Base-by-base conservation (phyloP, 2,329 filamentous ascomycete genomes). In the Cryphonectria naterciae region DNA sequence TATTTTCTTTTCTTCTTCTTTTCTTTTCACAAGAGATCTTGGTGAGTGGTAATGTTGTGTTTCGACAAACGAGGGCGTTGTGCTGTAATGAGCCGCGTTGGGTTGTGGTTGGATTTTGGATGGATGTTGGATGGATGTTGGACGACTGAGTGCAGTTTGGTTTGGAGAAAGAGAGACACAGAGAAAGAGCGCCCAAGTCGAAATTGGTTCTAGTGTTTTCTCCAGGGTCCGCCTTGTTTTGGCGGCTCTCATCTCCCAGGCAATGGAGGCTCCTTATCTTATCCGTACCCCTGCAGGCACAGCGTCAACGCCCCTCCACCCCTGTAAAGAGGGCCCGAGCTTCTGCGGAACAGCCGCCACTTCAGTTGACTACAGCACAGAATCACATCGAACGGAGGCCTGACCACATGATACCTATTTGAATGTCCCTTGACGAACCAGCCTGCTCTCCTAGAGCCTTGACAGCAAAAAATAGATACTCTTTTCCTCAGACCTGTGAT, bases 271-370 rank as follows among this genome's bases (percentile, higher is more conserved):
- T 1, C 17, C 37, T 39, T 52, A 49, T 56, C 56, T 56, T 62
- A 63, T 62, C 56, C 22, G 7, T 0, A 63, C 60, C 67, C 67
- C 46, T 68, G 67, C 35, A 32, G 4, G n/a, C 28, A 35, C 43
- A 43, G 58, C 67, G 67, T 68, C 67, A 68, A 56, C 43, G 54
- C 52, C 52, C 37, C 28, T 32, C 25, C 41, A 41, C 43, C 63
- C 41, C 63, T 46, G 43, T 25, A 13, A 19, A 37, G 22, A 52
- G 58, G 58, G 58, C 35, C 58, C 43, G 43, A 68, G 67, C 67
- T 63, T 68, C 39, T 46, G 65, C 66, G 58, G 66, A 41, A 62
- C 22, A 54, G 60, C 67, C 67, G 67, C 58, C 67, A 68, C 67
- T 46, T 32, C 25, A n/a, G 46, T 37, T 54, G 54, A 37, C 37